phyloP scores from a whole-genome alignment of 1,284 basidiomycete genomes.

The Schizopora paradoxa region DNA sequence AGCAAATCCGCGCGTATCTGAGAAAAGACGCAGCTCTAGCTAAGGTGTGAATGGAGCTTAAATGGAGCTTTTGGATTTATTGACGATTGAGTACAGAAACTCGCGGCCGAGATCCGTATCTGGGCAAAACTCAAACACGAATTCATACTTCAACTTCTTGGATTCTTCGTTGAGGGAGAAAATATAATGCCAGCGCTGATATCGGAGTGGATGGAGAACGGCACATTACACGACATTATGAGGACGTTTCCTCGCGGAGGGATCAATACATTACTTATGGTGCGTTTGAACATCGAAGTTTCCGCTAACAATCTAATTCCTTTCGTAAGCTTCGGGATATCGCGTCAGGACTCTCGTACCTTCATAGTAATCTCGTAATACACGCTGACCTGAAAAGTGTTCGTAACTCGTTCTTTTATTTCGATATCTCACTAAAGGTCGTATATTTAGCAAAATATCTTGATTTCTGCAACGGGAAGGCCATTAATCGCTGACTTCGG shows the following conservation, averaged over 20 bases:
- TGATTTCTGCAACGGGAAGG: conserved; percentile 1
- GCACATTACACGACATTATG: conserved; percentile 1
- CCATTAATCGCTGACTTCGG: conserved; percentile 9
- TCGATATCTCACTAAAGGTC: background rate
- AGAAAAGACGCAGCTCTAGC: background rate
- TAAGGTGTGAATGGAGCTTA: background rate
- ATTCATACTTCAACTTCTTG: conserved; percentile 5
- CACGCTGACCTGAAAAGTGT: conserved; percentile 10
- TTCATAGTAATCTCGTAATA: conserved; percentile 2
- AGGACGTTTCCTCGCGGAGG: background rate
- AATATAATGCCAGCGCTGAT: conserved; percentile 3
- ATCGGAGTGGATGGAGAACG: conserved; percentile 9
- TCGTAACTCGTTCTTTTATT: background rate
- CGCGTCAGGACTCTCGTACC: conserved; percentile 2
- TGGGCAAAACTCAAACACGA: conserved; percentile 4
- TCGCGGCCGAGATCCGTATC: conserved; percentile 4
- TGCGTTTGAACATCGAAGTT: background rate
- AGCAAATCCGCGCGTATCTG: conserved; percentile 1
- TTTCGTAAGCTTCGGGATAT: conserved; percentile 1
- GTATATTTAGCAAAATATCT: conserved; percentile 3
- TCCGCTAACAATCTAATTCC: background rate
- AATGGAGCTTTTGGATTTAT: background rate
- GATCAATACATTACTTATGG: too few species aligned
- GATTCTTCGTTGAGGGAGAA: conserved; percentile 2
- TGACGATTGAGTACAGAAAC: background rate